Percentiles rank a stretch among this genome's conserved stretches.
Evolutionary conservation across 2,329 filamentous ascomycete genomes (phyloP).

Genomic region (Anthostomella pinea): DNA sequence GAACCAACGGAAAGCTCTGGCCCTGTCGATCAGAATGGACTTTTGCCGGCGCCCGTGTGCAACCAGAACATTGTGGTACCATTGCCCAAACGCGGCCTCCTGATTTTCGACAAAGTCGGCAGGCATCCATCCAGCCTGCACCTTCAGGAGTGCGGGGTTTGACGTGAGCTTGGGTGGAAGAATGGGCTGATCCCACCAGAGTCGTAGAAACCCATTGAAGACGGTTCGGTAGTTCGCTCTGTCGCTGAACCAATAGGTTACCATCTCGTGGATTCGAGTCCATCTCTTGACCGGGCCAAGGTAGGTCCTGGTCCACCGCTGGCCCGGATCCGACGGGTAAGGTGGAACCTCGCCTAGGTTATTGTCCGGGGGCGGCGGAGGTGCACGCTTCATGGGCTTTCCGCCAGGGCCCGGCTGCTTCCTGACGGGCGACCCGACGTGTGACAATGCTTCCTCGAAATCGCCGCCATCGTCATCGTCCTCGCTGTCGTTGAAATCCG

Average conservation of each 20-base stretch:
- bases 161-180: constrained; percentile 16
- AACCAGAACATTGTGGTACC: constrained; percentile 22
- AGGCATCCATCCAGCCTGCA: constrained; percentile 28
- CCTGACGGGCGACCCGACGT: too few relatives aligned
- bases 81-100: constrained; percentile 20
- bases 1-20: constrained; percentile 23
- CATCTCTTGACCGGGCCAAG: constrained; percentile 32
- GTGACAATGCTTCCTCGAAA: too few relatives aligned
- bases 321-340: constrained; percentile 31
- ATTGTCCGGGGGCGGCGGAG: constrained; percentile 9
- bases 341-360: constrained; percentile 24
- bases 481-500: constrained; percentile 17
- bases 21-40: constrained; percentile 19
- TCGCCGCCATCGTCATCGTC: constrained; percentile 13
- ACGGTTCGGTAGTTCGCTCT: constrained; percentile 19
- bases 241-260: constrained; percentile 31
- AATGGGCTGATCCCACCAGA: constrained; percentile 31
- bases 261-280: constrained; percentile 28
- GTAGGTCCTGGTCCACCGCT: constrained; percentile 34
- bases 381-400: constrained; percentile 16
- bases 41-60: constrained; percentile 16
- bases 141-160: constrained; percentile 20
- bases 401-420: too few relatives aligned
- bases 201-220: constrained; percentile 21
- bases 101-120: constrained; percentile 20